Evolutionary conservation across 306 rosid genomes (phyloP).

Genomic region (Amphicarpaea edgeworthii): DNA sequence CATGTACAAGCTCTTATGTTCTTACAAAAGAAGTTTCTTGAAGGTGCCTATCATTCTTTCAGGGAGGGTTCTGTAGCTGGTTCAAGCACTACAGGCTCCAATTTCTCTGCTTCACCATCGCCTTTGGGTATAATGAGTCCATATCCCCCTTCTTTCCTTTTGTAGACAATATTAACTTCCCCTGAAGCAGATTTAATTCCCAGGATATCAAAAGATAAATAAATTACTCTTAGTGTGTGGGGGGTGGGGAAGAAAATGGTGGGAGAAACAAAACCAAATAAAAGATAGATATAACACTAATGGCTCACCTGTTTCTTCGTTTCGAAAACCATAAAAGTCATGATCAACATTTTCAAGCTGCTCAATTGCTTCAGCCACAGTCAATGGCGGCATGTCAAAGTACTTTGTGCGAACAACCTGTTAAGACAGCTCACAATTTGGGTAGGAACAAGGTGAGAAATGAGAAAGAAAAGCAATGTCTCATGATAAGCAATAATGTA

Average conservation of each 20-base stretch:
- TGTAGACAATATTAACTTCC: slow-evolving; percentile 83
- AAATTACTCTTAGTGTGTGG: not conserved
- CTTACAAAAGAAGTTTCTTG: slow-evolving; percentile 34
- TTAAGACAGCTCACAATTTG: slow-evolving; percentile 35
- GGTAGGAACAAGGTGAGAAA: slow-evolving; percentile 7
- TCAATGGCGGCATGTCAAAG: slow-evolving; percentile 97
- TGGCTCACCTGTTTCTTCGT: slow-evolving; percentile 87
- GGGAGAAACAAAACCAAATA: slow-evolving; percentile 15
- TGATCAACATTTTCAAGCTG: slow-evolving; percentile 90
- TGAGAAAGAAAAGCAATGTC: slow-evolving; percentile 13
- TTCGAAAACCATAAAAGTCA: slow-evolving; percentile 88
- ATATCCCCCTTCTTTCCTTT: slow-evolving; percentile 86
- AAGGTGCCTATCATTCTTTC: slow-evolving; percentile 58
- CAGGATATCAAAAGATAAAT: slow-evolving; percentile 24
- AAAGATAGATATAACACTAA: slow-evolving; percentile 10
- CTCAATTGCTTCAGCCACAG: slow-evolving; percentile 85
- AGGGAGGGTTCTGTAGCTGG: slow-evolving; percentile 59
- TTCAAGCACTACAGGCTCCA: slow-evolving; percentile 56
- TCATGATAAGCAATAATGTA: slow-evolving; percentile 18
- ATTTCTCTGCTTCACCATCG: slow-evolving; percentile 54
- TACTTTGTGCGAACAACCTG: slow-evolving; percentile 91
- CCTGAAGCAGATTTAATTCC: slow-evolving; percentile 59
- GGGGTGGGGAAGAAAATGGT: not conserved
- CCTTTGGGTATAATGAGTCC: slow-evolving; percentile 89
- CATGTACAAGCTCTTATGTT: slow-evolving; percentile 45